phyloP scores from a whole-genome alignment of 2,329 filamentous ascomycete genomes.

The Passalora sequoiae region DNA sequence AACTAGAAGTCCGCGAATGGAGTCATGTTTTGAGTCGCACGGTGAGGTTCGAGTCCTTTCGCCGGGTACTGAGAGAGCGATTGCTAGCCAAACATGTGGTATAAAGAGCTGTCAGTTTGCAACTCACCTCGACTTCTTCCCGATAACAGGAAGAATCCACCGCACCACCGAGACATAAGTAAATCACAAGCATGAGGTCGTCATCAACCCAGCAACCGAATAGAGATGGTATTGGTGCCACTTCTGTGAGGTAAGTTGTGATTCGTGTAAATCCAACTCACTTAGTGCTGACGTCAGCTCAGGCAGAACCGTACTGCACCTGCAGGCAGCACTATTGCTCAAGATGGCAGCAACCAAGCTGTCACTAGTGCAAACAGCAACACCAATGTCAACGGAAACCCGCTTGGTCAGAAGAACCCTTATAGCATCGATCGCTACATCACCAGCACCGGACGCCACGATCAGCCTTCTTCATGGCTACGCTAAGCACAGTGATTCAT shows the following conservation, averaged over 20 bases:
- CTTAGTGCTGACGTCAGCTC: too few species aligned
- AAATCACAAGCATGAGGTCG: constrained; percentile 7
- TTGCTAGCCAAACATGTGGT: too few species aligned
- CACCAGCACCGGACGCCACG: not conserved
- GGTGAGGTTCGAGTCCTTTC: constrained; percentile 3
- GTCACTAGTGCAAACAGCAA: not conserved
- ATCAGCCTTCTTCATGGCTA: not conserved
- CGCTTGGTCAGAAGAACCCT: not conserved
- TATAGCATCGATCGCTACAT: not conserved
- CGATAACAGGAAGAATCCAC: not conserved
- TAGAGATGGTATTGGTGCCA: constrained; percentile 1
- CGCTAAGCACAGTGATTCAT: not conserved
- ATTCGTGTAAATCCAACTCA: constrained; percentile 3
- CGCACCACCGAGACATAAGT: not conserved
- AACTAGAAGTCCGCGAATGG: constrained; percentile 4
- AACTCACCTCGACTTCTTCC: not conserved
- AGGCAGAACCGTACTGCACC: too few species aligned
- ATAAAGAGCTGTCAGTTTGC: not conserved
- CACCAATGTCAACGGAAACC: not conserved
- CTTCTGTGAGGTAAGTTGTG: too few species aligned
- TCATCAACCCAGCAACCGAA: constrained; percentile 8
- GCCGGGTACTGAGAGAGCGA: not conserved
- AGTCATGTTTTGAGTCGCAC: constrained; percentile 5
- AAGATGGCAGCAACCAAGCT: not conserved
- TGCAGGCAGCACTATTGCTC: not conserved